Percentiles rank a stretch among this genome's conserved stretches.
phyloP scores from a whole-genome alignment of 306 rosid genomes.

The Aeschynomene evenia region DNA sequence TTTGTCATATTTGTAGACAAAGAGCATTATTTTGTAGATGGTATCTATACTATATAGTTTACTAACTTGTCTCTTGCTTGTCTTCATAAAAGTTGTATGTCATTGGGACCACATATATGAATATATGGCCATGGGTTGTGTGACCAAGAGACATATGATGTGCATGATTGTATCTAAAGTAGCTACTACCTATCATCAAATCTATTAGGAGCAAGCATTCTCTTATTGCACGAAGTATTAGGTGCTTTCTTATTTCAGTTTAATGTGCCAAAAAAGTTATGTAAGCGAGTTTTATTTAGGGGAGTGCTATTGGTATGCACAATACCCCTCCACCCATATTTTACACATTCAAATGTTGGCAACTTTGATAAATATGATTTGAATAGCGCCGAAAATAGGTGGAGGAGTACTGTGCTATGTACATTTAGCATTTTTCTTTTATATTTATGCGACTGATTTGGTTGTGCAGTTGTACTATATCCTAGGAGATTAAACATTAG shows the following conservation, averaged over 20 bases:
- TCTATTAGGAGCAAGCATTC: slow-evolving; percentile 3
- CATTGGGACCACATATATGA: slow-evolving; percentile 11
- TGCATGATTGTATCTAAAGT: neutral
- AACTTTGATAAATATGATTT: too few species aligned
- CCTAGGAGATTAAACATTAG: neutral
- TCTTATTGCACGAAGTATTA: neutral
- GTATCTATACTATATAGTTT: neutral
- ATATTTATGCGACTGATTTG: neutral
- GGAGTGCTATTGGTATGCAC: too few species aligned
- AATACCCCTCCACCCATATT: too few species aligned
- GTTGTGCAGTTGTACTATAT: neutral
- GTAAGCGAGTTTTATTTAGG: too few species aligned
- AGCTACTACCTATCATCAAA: slow-evolving; percentile 8
- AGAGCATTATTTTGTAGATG: neutral
- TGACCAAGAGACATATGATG: slow-evolving; percentile 12
- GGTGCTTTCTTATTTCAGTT: neutral
- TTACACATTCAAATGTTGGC: too few species aligned
- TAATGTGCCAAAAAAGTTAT: slow-evolving; percentile 13
- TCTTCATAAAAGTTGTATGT: neutral
- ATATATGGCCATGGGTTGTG: neutral
- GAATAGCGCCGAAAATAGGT: too few species aligned
- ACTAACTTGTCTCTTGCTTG: neutral
- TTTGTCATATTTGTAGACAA: neutral
- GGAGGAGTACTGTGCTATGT: too few species aligned
- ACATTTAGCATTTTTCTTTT: too few species aligned